These are phyloP conservation scores for Scutellaria galericulata DNA, from an alignment of 257 asterid genomes.

Conservation along the genomic window DNA sequence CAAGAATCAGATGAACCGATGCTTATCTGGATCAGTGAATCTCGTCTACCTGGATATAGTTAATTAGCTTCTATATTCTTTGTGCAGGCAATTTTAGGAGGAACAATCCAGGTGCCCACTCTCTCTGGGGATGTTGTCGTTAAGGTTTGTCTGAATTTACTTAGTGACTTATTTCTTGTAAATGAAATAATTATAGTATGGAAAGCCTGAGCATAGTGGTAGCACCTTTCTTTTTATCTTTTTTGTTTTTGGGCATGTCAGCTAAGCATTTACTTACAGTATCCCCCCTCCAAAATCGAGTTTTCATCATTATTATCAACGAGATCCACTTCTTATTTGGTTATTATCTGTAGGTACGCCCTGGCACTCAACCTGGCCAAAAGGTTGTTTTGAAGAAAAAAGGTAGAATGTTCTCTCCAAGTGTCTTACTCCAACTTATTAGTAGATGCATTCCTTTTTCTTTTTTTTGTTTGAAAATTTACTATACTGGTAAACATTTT, in stretches of 20 bases:
- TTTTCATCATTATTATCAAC: neutral
- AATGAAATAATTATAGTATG: neutral
- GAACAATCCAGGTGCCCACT: constrained; percentile 91
- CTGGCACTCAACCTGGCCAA: constrained; percentile 97
- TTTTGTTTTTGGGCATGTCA: neutral
- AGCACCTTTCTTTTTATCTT: neutral
- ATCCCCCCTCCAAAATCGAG: neutral
- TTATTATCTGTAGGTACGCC: constrained; percentile 65
- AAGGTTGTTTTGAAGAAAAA: constrained; percentile 84
- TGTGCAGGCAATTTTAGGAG: constrained; percentile 94
- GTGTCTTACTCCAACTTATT: neutral
- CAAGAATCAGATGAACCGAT: neutral
- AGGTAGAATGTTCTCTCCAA: constrained; percentile 47
- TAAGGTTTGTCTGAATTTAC: constrained; percentile 59
- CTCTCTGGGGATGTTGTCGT: constrained; percentile 87
- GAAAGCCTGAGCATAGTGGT: neutral
- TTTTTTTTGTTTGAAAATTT: neutral
- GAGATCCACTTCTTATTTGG: constrained; percentile 17
- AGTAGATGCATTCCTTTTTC: neutral
- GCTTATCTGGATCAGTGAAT: constrained; percentile 19
- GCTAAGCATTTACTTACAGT: neutral
- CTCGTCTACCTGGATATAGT: constrained; percentile 28
- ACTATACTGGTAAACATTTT: neutral
- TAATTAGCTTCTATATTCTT: constrained; percentile 27
- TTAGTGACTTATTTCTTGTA: constrained; percentile 18